These are phyloP conservation scores for Calonectria fujianensis DNA, from an alignment of 2,329 filamentous ascomycete genomes.

Conservation along the genomic window DNA sequence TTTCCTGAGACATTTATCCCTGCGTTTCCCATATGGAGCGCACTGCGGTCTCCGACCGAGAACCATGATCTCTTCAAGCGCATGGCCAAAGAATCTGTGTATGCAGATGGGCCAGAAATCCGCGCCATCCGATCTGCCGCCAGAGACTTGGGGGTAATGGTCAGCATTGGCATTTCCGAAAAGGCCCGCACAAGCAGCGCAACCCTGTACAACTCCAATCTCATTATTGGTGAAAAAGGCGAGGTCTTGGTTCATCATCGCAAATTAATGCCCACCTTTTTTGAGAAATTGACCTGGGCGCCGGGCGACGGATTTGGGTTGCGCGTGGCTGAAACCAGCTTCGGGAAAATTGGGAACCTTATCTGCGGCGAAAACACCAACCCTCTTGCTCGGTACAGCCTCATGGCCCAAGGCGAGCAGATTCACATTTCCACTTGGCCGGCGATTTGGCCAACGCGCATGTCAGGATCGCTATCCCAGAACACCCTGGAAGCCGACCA, in stretches of 20 bases:
- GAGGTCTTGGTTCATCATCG: slow-evolving; percentile 70
- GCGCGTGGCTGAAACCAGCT: slow-evolving; percentile 65
- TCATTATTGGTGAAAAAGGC: slow-evolving; percentile 67
- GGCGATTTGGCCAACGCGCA: slow-evolving; percentile 71
- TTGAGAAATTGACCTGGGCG: slow-evolving; percentile 73
- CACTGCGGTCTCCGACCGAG: slow-evolving; percentile 66
- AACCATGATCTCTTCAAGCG: slow-evolving; percentile 70
- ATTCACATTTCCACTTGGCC: slow-evolving; percentile 75
- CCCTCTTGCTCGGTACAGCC: slow-evolving; percentile 69
- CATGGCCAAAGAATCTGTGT: slow-evolving; percentile 66
- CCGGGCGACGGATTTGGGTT: slow-evolving; percentile 71
- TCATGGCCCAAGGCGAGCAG: slow-evolving; percentile 74
- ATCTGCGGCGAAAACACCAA: slow-evolving; percentile 77
- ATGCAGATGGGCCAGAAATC: slow-evolving; percentile 68
- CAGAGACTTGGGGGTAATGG: slow-evolving; percentile 59
- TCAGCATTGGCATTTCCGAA: slow-evolving; percentile 72
- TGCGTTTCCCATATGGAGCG: slow-evolving; percentile 72
- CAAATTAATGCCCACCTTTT: slow-evolving; percentile 74
- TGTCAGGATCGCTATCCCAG: neutral
- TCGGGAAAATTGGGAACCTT: slow-evolving; percentile 68
- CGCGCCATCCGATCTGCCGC: slow-evolving; percentile 62
- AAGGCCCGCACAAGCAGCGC: slow-evolving; percentile 64
- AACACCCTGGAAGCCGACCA: slow-evolving; percentile 16
- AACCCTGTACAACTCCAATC: slow-evolving; percentile 71
- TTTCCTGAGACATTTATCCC: slow-evolving; percentile 73